Evolutionary conservation across 306 rosid genomes (phyloP).

Genomic region (Begonia fuchsioides): DNA sequence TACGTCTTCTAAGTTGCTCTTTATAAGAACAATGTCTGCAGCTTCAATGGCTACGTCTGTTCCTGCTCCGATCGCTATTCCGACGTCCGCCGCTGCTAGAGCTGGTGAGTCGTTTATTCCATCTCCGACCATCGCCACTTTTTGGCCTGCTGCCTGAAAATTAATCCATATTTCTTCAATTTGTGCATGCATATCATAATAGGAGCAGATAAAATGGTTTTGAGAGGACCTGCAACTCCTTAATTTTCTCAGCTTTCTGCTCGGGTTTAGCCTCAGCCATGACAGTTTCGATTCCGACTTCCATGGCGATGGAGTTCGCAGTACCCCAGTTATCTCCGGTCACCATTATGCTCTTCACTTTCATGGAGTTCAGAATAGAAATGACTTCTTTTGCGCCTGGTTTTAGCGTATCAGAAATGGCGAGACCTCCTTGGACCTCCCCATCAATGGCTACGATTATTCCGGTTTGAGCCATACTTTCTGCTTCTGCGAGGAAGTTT

Average conservation of each 20-base stretch:
- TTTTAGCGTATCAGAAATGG: conserved; percentile 74
- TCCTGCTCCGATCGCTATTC: conserved; percentile 82
- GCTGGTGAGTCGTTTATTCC: conserved; percentile 87
- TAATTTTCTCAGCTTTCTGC: conserved; percentile 45
- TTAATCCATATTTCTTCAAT: too few relatives aligned
- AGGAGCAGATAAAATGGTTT: background rate
- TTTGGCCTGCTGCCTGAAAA: conserved; percentile 35
- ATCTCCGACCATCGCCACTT: conserved; percentile 83
- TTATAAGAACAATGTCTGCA: conserved; percentile 76
- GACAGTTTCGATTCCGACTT: conserved; percentile 57
- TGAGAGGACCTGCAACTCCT: conserved; percentile 50
- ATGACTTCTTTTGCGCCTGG: conserved; percentile 49
- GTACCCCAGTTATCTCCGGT: conserved; percentile 95
- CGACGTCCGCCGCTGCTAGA: conserved; percentile 70
- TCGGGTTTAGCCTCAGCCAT: conserved; percentile 73
- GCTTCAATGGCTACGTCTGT: conserved; percentile 91
- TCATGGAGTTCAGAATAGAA: conserved; percentile 68
- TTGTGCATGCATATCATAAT: too few relatives aligned
- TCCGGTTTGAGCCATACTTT: conserved; percentile 61
- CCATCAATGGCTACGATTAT: conserved; percentile 43
- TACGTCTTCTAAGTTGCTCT: conserved; percentile 71
- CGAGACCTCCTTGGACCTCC: conserved; percentile 41
- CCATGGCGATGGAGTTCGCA: conserved; percentile 66
- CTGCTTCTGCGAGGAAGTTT: conserved; percentile 45
- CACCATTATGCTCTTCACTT: conserved; percentile 55